Evolutionary conservation across 208 protist species (phyloP).

Genomic region (Porcisia hertigi): DNA sequence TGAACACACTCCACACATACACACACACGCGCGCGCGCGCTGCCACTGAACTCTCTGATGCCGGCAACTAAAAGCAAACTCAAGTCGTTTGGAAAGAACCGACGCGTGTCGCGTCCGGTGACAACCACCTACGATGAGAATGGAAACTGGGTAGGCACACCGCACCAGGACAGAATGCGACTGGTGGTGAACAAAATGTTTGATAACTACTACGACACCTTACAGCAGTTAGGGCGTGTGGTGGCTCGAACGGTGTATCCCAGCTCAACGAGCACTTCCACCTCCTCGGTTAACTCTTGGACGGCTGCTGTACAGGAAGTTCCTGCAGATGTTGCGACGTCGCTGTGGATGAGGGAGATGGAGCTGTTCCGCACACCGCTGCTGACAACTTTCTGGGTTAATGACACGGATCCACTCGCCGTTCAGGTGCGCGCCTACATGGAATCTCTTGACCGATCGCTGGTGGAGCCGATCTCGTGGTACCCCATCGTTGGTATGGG

Average conservation of each 20-base stretch:
- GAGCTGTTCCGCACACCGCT: constrained; percentile 69
- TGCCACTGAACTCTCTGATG: constrained; percentile 13
- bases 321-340: background rate
- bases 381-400: constrained; percentile 84
- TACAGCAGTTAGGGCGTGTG: constrained; percentile 59
- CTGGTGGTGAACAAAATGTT: constrained; percentile 51
- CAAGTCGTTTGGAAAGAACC: constrained; percentile 72
- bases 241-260: constrained; percentile 21
- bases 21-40: background rate
- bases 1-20: background rate
- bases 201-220: constrained; percentile 69
- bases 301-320: constrained; percentile 3
- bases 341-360: constrained; percentile 65
- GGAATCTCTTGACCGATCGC: constrained; percentile 34
- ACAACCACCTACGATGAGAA: constrained; percentile 67
- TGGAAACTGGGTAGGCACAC: constrained; percentile 61
- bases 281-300: background rate
- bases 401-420: constrained; percentile 82
- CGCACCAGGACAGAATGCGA: constrained; percentile 69
- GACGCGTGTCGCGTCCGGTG: constrained; percentile 36
- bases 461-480: constrained; percentile 85
- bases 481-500: constrained; percentile 78
- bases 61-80: constrained; percentile 54
- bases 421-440: constrained; percentile 49
- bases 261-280: background rate